Evolutionary conservation across 345 rosid genomes (phyloP), one percentile per base, ranked within the genome.

Genomic region (Turritis glabra): DNA sequence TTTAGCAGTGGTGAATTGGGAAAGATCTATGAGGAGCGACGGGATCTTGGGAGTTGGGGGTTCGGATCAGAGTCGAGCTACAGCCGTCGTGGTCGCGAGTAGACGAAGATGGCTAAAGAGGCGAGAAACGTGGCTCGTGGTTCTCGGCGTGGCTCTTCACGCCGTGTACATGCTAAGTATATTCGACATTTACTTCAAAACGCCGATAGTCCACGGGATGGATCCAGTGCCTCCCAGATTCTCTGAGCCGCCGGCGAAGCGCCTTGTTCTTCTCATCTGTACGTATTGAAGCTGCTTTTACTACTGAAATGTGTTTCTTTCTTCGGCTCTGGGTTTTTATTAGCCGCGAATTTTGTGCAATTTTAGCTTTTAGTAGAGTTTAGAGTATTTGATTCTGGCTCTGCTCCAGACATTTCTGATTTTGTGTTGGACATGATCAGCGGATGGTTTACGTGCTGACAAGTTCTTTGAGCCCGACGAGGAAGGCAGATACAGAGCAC

Each of bases 371-470:
- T n/a, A 14, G 58, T 32, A 17, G 62, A 26, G 3, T 38, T 9
- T 30, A 30, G 57, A 58, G 25, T 18, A 48, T 44, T 48, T 65
- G 23, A 33, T 26, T 58, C n/a, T 59, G 64, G 3, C 35, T 59
- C 18, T 59, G 44, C 15, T 25, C 33, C 14, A 15, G 5, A 19
- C 74, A 13, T 51, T 54, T 73, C 33, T 74, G 18, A 18, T 50
- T 18, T 23, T 15, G 7, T 26, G 29, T 1, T 64, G 29, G 17
- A 43, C 37, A 37, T 56, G 41, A 63, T 72, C 89, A 94, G 98
- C 98, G 41, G 98, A 91, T 83, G 98, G 98, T 47, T 80, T 94
- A 72, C 95, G 98, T 15, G 97, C 97, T 69, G 98, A 94, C 81
- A 94, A 91, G 78, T 94, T 94, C 77, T 94, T 72, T 71, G 98